Base-by-base conservation (phyloP, 179 eudicot species). In the Patellifolia procumbens region DNA sequence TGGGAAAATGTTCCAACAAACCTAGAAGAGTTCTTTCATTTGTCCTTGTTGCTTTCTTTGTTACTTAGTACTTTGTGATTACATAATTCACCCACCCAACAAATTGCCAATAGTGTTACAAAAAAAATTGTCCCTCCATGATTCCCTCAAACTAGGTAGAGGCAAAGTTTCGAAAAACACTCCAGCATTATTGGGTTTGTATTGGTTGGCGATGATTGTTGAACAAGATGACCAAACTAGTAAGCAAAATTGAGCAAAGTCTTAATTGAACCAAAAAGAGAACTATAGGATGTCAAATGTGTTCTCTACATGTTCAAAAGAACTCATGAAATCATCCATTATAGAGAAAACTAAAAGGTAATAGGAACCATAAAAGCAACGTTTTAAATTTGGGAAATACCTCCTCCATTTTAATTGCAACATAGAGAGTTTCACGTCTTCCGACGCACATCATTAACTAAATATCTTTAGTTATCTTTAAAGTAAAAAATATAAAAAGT, bases 91-190 rank as follows among this genome's bases (percentile, higher is more conserved):
- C n/a, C n/a, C n/a, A n/a, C n/a, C n/a, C 31, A 65, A 39, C 16
- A 65, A 65, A 8, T n/a, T 39, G 32, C 10, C 11, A 1, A 65
- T 7, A 32, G 15, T 19, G 24, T 20, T 68, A 24, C n/a, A 24
- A 68, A 55, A 15, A 43, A 59, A 17, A 24, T n/a, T n/a, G 71
- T 68, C n/a, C 43, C 71, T 68, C 48, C 34, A 22, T 20, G 43
- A 22, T 45, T 13, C 12, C 34, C n/a, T 26, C 70, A 42, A 39
- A 39, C 51, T 3, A 42, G 63, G 63, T 39, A 12, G 17, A 63
- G 22, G 28, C 15, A 35, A 64, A 35, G 8, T n/a, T 37, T n/a
- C 46, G 9, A 9, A 11, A 20, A 20, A 7, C 26, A 64, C 20
- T 64, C 68, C 8, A 15, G 46, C 13, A 59, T 4, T 61, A 61